Base-by-base conservation (phyloP, 108 stramenopile genomes). In the Chaetoceros tenuissimus region DNA sequence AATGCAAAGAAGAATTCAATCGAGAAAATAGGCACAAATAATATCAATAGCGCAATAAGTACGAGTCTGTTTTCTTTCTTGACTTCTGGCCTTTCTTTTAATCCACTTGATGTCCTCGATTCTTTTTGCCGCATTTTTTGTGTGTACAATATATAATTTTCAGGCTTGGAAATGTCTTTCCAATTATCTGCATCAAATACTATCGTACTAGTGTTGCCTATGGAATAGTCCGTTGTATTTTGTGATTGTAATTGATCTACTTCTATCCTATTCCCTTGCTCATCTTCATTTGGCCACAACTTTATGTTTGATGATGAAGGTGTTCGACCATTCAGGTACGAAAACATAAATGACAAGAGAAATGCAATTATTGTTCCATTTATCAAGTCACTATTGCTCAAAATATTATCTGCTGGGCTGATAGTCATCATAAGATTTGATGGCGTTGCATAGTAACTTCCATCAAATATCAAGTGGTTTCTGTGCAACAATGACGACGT, bases 1-100 rank as follows among this genome's bases (percentile, higher is more conserved):
- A 82, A 54, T 2, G 86, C 82, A 50, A 88, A 79, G 64, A 82
- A 84, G 46, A 84, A 72, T 57, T 88, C 86, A 46, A 82, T 53
- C 20, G 68, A 80, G 62, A 88, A 88, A 53, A 88, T 80, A n/a
- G 86, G 86, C 20, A 82, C 59, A 66, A 88, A 88, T 26, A 88
- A 63, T 24, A 51, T 61, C 46, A 84, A 51, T 18, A 88, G 46
- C 10, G 68, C 71, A 24, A 82, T 27, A 0, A 82, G 22, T 5
- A 80, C 71, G 67, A 56, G 57, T 20, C 49, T 64, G 43, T 78
- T 72, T 65, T 85, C 77, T 3, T n/a, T 25, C 0, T 56, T 25
- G 28, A 18, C 44, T 22, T 34, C 27, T 48, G 0, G 2, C 31
- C 13, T 19, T 0, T 7, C 25, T 26, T 25, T 16, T 46, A 17